phyloP scores from a whole-genome alignment of 2,329 filamentous ascomycete genomes.

The Phyllosticta citribraziliensis region DNA sequence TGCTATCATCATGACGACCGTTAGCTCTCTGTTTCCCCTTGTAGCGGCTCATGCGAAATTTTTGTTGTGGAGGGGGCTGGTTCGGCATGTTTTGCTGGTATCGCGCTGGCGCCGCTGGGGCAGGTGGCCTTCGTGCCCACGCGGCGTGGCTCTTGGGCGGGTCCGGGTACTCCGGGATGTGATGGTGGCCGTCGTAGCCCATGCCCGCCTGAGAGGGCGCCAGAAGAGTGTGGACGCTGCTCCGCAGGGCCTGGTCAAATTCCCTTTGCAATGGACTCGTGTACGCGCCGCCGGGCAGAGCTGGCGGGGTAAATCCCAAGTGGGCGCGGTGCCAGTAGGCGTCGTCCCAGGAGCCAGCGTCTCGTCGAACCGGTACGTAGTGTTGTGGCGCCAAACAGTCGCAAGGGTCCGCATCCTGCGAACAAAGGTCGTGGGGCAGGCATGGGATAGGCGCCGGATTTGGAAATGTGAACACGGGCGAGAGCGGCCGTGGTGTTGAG shows the following conservation, averaged over 20 bases:
- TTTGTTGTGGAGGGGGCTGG: not conserved
- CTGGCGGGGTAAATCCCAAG: conserved; percentile 11
- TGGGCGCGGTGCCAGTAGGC: conserved; percentile 6
- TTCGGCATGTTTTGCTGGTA: not conserved
- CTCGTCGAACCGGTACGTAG: conserved; percentile 12
- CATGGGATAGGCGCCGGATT: conserved; percentile 18
- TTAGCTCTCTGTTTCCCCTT: not conserved
- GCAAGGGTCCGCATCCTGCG: conserved; percentile 13
- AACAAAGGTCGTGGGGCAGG: not conserved
- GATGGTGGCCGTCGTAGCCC: conserved; percentile 16
- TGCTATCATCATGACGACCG: not conserved
- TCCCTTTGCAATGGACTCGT: conserved; percentile 23
- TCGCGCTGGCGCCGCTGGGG: not conserved
- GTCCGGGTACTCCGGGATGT: conserved; percentile 26
- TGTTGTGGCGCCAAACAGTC: conserved; percentile 12
- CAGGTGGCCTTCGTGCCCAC: not conserved
- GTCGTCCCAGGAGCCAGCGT: conserved; percentile 7
- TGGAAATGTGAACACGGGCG: conserved; percentile 34
- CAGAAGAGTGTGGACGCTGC: conserved; percentile 5
- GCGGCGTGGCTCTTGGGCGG: conserved; percentile 11
- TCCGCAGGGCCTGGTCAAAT: conserved; percentile 20
- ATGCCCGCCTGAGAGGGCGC: not conserved
- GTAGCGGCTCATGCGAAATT: not conserved
- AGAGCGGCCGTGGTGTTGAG: conserved; percentile 27
- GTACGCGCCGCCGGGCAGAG: conserved; percentile 19